Base-by-base conservation (phyloP, 2,329 filamentous ascomycete genomes). In the Madurella mycetomatis region DNA sequence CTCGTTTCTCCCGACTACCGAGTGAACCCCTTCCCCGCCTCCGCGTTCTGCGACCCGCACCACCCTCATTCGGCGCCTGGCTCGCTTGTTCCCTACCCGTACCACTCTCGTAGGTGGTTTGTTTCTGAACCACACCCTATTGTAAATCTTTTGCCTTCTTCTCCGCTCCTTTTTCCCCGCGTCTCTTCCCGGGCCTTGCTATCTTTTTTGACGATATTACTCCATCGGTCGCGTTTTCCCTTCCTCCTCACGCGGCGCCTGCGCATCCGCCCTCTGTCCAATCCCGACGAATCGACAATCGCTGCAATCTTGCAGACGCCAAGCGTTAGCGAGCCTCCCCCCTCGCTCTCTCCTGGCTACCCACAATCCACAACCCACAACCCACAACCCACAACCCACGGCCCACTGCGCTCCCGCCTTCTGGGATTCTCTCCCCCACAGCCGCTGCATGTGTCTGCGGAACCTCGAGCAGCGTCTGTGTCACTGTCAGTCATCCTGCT, bases 11-110 rank as follows among this genome's bases (percentile, higher is more conserved):
- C 53, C 55, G 54, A 54, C 48, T 60, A 52, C 60, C 58, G 56
- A 59, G 51, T 56, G 44, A 42, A 54, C 47, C 54, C 55, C 47
- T 60, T 60, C 52, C 56, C 55, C 57, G 55, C 56, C 56, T 64
- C 60, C 60, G 59, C 58, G 44, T 59, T 59, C 55, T 56, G 54
- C 49, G 44, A 44, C 40, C 43, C 11, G 37, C 56, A 59, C 45
- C 44, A 31, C 18, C 31, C 18, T 43, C 17, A 12, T 25, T 47
- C 17, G 17, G 37, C 43, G 34, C 45, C 41, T 57, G 47, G 34
- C 48, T 53, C 50, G 54, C 53, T 58, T 56, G 53, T 52, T 53
- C 41, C 47, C 54, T 25, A 25, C 25, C 25, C 25, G 25, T 25
- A 25, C 25, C 7, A 25, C 25, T 3, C 4, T 25, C 3, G 4